Conservation (phyloP, 495 filamentous ascomycete species). For the Neurospora sp. region DNA sequence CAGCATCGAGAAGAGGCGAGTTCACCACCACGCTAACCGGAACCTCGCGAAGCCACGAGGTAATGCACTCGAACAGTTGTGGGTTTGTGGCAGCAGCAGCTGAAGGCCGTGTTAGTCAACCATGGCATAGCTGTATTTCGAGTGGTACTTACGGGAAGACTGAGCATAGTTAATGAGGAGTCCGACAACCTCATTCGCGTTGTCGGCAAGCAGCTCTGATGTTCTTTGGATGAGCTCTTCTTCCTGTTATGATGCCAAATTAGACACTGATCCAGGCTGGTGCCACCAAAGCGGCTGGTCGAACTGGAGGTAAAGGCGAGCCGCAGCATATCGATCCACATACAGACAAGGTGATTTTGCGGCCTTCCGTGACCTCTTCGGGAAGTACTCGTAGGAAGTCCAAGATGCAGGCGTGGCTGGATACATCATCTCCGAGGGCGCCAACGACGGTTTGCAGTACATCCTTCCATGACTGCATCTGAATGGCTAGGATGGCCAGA, state of each 20-base stretch:
- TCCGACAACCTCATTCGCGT: conserved; percentile 73
- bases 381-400: conserved; percentile 95
- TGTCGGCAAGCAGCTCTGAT: conserved; percentile 78
- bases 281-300: conserved; percentile 29
- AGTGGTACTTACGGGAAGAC: conserved; percentile 61
- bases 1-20: conserved; percentile 71
- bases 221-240: conserved; percentile 79
- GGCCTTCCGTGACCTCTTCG: conserved; percentile 97
- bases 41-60: conserved; percentile 91
- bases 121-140: background rate
- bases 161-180: conserved; percentile 82
- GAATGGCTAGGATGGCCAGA: conserved; percentile 85
- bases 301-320: conserved; percentile 30
- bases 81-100: conserved; percentile 72
- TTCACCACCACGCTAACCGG: conserved; percentile 73
- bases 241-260: conserved; percentile 58
- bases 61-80: conserved; percentile 85
- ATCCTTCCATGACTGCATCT: conserved; percentile 94
- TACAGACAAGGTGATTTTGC: conserved; percentile 97
- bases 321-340: conserved; percentile 52
- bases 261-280: conserved; percentile 41
- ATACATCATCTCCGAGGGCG: conserved; percentile 63
- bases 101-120: conserved; percentile 10
- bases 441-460: conserved; percentile 73
- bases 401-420: conserved; percentile 72